Conservation (phyloP, 805 yeast genomes). For the Starmera amethionina region DNA sequence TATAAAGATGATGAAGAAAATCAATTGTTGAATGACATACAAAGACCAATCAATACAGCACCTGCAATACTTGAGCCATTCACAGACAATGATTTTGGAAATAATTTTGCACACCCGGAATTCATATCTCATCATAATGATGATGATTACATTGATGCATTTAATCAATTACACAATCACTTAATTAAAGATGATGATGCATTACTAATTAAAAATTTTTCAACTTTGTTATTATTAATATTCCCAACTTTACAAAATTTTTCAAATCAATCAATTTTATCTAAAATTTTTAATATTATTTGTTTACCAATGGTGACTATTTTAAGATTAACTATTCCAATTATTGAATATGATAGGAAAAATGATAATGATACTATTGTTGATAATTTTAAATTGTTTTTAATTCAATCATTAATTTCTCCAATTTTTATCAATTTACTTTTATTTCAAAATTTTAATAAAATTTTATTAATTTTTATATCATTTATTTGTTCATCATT, state of each 20-base stretch:
- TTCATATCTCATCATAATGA: background rate
- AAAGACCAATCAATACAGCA: background rate
- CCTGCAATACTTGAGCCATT: background rate
- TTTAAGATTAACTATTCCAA: constrained; percentile 27
- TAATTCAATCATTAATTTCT: constrained; percentile 21
- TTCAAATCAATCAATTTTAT: constrained; percentile 13
- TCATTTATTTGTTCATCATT: constrained; percentile 1
- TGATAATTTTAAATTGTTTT: constrained; percentile 12
- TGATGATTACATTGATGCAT: constrained; percentile 6
- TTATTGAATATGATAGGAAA: constrained; percentile 16
- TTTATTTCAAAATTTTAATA: constrained; percentile 6
- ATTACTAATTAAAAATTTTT: background rate
- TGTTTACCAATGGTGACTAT: constrained; percentile 25
- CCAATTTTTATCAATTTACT: constrained; percentile 15
- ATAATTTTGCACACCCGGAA: no score
- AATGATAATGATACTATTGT: constrained; percentile 13
- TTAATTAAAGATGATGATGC: constrained; percentile 1
- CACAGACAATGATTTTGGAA: background rate
- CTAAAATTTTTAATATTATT: constrained; percentile 19
- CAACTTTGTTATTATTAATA: constrained; percentile 3
- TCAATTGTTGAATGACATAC: background rate
- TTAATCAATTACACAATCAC: background rate
- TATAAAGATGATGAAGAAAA: background rate
- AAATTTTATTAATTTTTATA: background rate
- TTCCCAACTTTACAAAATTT: constrained; percentile 25